Evolutionary conservation across 2,329 filamentous ascomycete genomes (phyloP).

Genomic region (Chaetomiaceae sp.): DNA sequence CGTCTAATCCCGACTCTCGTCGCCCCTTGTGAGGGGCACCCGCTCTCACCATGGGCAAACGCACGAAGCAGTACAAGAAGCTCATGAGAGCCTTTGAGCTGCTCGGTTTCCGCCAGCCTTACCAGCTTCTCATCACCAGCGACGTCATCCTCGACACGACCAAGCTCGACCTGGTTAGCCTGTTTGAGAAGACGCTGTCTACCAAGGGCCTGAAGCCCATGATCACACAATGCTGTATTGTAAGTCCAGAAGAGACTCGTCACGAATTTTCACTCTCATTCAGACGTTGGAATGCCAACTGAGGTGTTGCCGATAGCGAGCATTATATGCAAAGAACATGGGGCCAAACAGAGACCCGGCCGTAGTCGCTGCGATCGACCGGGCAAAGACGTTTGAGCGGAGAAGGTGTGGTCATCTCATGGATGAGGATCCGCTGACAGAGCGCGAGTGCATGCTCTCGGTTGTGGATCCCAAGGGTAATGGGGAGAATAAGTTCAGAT

Average conservation of each 20-base stretch:
- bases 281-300: background rate
- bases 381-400: slow-evolving; percentile 67
- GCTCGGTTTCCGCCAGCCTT: slow-evolving; percentile 78
- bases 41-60: slow-evolving; percentile 38
- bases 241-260: slow-evolving; percentile 2
- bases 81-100: slow-evolving; percentile 56
- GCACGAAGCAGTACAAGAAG: slow-evolving; percentile 60
- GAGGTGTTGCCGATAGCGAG: slow-evolving; percentile 34
- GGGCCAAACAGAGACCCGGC: slow-evolving; percentile 48
- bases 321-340: slow-evolving; percentile 60
- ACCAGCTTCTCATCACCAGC: slow-evolving; percentile 86
- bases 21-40: background rate
- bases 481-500: slow-evolving; percentile 69
- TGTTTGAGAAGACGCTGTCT: slow-evolving; percentile 25
- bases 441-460: slow-evolving; percentile 62
- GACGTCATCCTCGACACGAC: slow-evolving; percentile 77
- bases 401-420: slow-evolving; percentile 73
- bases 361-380: slow-evolving; percentile 65
- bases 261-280: background rate
- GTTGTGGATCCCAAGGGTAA: slow-evolving; percentile 69
- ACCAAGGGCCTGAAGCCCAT: slow-evolving; percentile 25
- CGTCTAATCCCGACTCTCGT: background rate
- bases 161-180: slow-evolving; percentile 32
- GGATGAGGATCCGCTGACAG: slow-evolving; percentile 60
- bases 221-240: slow-evolving; percentile 59